Conservation (phyloP, 202 grass and related monocot species). For the Brachypodium distachyon region DNA sequence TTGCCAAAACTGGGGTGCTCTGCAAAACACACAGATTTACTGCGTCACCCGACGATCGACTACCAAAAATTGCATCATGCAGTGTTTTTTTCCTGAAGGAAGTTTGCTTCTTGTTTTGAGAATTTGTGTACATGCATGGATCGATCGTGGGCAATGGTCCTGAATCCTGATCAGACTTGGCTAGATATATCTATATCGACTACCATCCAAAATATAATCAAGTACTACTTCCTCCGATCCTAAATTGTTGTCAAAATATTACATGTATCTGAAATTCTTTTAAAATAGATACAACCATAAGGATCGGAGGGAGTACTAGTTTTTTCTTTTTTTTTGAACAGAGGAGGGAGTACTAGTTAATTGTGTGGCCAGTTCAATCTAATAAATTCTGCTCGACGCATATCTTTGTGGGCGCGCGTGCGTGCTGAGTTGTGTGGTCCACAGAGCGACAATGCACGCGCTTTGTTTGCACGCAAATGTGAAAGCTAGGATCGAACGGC, state of each 20-base stretch:
- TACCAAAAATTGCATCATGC: not conserved
- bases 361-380: not conserved
- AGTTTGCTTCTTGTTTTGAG: not conserved
- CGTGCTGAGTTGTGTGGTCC: constrained; percentile 24
- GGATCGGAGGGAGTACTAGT: too few relatives aligned
- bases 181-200: too few relatives aligned
- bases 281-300: too few relatives aligned
- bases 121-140: not conserved
- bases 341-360: too few relatives aligned
- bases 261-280: too few relatives aligned
- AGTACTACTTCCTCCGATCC: too few relatives aligned
- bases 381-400: constrained; percentile 6
- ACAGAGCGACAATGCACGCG: constrained; percentile 18
- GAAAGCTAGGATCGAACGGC: not conserved
- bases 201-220: constrained; percentile 2
- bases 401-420: constrained; percentile 12
- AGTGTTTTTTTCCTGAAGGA: not conserved
- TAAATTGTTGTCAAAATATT: too few relatives aligned
- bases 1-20: not conserved
- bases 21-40: not conserved
- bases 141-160: constrained; percentile 9
- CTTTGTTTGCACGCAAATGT: constrained; percentile 46
- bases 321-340: too few relatives aligned
- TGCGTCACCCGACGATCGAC: not conserved
- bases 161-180: not conserved